Evolutionary conservation across 2,329 filamentous ascomycete genomes (phyloP).

Genomic region (Colletotrichum sansevieriae): DNA sequence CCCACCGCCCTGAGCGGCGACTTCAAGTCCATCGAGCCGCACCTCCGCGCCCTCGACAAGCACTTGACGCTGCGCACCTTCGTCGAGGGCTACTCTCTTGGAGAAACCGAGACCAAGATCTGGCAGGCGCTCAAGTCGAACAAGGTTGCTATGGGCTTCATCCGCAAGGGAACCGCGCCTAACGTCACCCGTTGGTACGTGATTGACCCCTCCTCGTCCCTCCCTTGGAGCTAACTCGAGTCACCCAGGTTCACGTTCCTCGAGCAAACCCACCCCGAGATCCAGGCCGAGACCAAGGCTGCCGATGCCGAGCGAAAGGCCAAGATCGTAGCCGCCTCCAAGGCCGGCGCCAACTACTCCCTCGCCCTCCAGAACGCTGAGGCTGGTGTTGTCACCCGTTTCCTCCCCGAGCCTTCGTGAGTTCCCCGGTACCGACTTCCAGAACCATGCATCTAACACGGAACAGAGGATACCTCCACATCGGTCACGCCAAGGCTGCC

Average conservation of each 20-base stretch:
- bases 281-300: conserved; percentile 76
- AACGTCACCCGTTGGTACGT: conserved; percentile 82
- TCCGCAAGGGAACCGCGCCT: conserved; percentile 81
- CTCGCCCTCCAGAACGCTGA: conserved; percentile 87
- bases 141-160: conserved; percentile 83
- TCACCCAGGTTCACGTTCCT: conserved; percentile 77
- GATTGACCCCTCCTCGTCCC: neutral
- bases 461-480: conserved; percentile 75
- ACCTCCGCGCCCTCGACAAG: conserved; percentile 83
- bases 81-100: conserved; percentile 83
- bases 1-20: conserved; percentile 70
- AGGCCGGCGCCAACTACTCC: conserved; percentile 89
- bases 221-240: neutral
- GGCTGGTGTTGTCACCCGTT: conserved; percentile 90
- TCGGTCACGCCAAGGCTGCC: conserved; percentile 94
- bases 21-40: conserved; percentile 85
- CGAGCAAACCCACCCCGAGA: conserved; percentile 84
- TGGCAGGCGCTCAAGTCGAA: conserved; percentile 89
- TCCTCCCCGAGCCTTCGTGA: conserved; percentile 92
- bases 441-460: neutral
- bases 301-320: conserved; percentile 77
- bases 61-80: conserved; percentile 90
- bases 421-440: neutral
- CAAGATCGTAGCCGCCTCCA: conserved; percentile 77
- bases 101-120: conserved; percentile 82